These are phyloP conservation scores for Sphenostylis stenocarpa DNA, from an alignment of 306 rosid genomes.

Conservation along the genomic window DNA sequence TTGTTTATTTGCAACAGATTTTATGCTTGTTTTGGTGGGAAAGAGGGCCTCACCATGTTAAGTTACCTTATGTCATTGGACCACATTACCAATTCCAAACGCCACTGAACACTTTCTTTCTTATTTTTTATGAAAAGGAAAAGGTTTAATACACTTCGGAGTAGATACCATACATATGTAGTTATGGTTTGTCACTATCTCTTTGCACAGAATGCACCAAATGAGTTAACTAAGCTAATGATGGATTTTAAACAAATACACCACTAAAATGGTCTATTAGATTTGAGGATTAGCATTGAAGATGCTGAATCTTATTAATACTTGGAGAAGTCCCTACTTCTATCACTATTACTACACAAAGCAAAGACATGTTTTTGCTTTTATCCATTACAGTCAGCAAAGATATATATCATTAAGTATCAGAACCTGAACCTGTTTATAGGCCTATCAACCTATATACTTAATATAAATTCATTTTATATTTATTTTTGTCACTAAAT, in stretches of 20 bases:
- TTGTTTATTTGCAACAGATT: conserved; percentile 13
- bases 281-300: conserved; percentile 26
- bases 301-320: conserved; percentile 37
- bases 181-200: conserved; percentile 19
- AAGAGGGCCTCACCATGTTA: conserved; percentile 1
- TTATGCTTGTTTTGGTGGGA: conserved; percentile 31
- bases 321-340: conserved; percentile 8
- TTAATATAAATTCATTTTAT: not conserved
- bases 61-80: conserved; percentile 21
- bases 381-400: conserved; percentile 27
- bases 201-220: conserved; percentile 12
- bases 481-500: not conserved
- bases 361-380: conserved; percentile 3
- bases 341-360: not conserved
- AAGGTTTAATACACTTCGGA: not conserved
- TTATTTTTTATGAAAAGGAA: conserved; percentile 13
- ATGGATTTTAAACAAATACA: not conserved
- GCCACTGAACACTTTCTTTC: not conserved
- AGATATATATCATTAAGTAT: not conserved
- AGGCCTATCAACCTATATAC: not conserved
- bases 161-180: conserved; percentile 12
- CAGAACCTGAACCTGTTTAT: no score
- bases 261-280: not conserved
- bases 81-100: conserved; percentile 25
- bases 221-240: not conserved